phyloP scores from a whole-genome alignment of 768 basidiomycete species.

The Steccherinum ochraceum region DNA sequence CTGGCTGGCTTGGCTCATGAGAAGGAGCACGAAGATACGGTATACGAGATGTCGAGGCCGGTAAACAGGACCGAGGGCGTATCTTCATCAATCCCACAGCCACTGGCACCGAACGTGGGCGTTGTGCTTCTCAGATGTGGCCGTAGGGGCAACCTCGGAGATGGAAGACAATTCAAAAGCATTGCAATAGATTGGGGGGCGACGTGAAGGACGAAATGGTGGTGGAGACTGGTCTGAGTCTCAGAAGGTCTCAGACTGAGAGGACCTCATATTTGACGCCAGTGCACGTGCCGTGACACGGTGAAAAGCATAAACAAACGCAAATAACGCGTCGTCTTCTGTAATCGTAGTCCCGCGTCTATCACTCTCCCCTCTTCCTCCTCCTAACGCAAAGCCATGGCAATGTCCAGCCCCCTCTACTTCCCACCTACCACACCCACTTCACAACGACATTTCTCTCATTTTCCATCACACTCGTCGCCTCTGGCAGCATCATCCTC shows the following conservation, averaged over 20 bases:
- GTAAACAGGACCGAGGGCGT: too few species aligned
- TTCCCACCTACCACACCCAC: slow-evolving; percentile 10
- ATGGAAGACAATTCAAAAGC: too few species aligned
- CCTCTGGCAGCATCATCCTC: slow-evolving; percentile 40
- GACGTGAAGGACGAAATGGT: too few species aligned
- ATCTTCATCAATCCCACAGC: too few species aligned
- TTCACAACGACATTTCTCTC: slow-evolving; percentile 1
- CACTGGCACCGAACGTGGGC: too few species aligned
- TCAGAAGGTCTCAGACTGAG: background rate
- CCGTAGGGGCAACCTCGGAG: too few species aligned
- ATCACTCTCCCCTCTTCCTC: background rate
- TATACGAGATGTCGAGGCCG: too few species aligned
- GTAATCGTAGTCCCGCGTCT: background rate
- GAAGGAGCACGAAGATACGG: too few species aligned
- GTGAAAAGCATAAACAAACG: background rate
- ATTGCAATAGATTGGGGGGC: too few species aligned
- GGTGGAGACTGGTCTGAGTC: too few species aligned
- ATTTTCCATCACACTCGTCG: slow-evolving; percentile 29
- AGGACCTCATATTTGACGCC: background rate
- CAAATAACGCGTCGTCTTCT: slow-evolving; percentile 2
- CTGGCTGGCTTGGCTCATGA: too few species aligned
- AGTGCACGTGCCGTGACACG: background rate
- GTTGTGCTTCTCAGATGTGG: too few species aligned
- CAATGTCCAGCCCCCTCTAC: slow-evolving; percentile 1
- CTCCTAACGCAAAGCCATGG: background rate